Percentiles rank a stretch among this genome's conserved stretches.
Evolutionary conservation across 305 asterid genomes (phyloP).

Genomic region (Coffea humblotiana): DNA sequence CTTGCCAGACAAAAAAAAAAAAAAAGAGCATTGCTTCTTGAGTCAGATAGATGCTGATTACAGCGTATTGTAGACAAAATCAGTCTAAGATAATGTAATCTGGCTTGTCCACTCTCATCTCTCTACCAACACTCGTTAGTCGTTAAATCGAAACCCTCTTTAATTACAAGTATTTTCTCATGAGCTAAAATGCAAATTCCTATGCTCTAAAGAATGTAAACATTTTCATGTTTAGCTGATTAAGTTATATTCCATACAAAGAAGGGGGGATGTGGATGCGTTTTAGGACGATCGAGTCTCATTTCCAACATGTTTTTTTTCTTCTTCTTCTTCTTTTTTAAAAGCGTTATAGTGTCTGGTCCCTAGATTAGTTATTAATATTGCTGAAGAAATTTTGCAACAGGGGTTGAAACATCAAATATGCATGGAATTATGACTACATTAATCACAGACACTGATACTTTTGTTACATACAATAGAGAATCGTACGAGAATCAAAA

Average conservation of each 20-base stretch:
- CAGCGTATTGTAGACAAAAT: neutral
- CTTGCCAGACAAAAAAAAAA: neutral
- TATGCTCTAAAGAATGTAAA: too few species aligned
- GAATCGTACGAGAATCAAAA: conserved; percentile 12
- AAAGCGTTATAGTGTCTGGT: too few species aligned
- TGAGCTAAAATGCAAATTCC: too few species aligned
- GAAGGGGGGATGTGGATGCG: too few species aligned
- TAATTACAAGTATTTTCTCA: neutral
- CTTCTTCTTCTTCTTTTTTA: too few species aligned
- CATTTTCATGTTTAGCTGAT: too few species aligned
- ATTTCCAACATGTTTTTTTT: too few species aligned
- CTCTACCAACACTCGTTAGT: neutral
- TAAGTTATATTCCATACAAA: too few species aligned
- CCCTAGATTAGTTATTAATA: too few species aligned
- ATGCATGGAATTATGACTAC: neutral
- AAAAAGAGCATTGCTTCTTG: neutral
- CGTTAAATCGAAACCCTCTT: neutral
- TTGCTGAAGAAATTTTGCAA: neutral
- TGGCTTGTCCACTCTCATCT: too few species aligned
- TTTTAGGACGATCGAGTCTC: too few species aligned
- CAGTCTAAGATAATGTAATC: neutral
- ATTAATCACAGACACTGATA: neutral
- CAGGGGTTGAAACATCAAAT: neutral
- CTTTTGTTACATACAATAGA: neutral
- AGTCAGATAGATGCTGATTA: neutral